Evolutionary conservation across 495 filamentous ascomycete genomes (phyloP), one percentile per base, ranked within the genome.

Genomic region (Talaromyces adpressus): DNA sequence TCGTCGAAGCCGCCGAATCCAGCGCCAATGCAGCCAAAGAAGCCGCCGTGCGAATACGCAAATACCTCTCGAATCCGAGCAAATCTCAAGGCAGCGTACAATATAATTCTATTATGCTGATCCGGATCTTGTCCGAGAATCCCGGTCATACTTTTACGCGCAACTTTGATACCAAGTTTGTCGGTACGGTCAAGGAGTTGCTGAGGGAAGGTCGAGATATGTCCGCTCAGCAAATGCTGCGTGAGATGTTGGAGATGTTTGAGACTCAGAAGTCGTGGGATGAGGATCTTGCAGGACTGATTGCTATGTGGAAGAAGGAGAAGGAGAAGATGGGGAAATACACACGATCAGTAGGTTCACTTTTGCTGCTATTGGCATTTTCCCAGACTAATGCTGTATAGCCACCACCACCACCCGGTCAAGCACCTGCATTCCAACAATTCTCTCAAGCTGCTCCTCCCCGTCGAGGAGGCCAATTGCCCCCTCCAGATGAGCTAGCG

Each of bases 91-190:
- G 87, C 20, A 84, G 89, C 63, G 84, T 86, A 45, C 94, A 98
- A 76, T 97, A 96, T 80, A 97, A 98, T 78, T 89, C 90, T 59
- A 89, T 98, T 67, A 99, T 98, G 95, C 82, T 99, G 57, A 84
- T 93, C 62, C 88, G 94, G 47, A 99, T 99, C 70, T 80, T 99
- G 36, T 80, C 83, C 62, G 93, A 98, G 72, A 97, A 99, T 73
- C 94, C 94, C 0, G 95, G 94, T 25, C 82, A 79, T 62, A 91
- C 86, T 16, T 98, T 99, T 71, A 94, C 93, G 9, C 82, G 88
- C 62, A 92, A 96, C 70, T 69, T 97, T 7, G 93, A 96, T 70
- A 72, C 80, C 63, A 92, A 92, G 67, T 98, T 97, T 69, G 81
- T 88, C 29, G 74, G 84, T 29, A 84, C 86, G 0, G 74, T 91